Evolutionary conservation across 208 protist genomes (phyloP).

Genomic region (Trypanosoma melophagium): DNA sequence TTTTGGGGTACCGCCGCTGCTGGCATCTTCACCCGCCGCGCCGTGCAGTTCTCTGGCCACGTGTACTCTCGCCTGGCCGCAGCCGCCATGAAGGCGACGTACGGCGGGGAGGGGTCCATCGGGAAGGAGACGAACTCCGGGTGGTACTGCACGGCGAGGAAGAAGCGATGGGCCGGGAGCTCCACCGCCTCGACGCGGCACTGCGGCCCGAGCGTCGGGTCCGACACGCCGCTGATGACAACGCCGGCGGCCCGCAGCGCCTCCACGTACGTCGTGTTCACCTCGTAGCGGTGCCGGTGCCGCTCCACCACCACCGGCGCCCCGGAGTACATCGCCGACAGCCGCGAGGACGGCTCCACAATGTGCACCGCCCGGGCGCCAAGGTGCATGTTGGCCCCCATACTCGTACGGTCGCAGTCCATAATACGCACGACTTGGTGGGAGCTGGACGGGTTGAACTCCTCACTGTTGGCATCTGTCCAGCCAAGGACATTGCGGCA

Average conservation of each 20-base stretch:
- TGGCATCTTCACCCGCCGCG: constrained; percentile 39
- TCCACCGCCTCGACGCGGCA: constrained; percentile 91
- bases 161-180: constrained; percentile 80
- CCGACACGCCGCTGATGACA: constrained; percentile 87
- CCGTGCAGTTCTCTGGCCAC: constrained; percentile 52
- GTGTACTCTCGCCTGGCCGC: constrained; percentile 65
- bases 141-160: constrained; percentile 97
- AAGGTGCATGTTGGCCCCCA: constrained; percentile 99
- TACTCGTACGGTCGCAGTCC: constrained; percentile 90
- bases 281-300: constrained; percentile 98
- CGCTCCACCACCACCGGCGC: constrained; percentile 90
- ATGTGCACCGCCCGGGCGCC: constrained; percentile 91
- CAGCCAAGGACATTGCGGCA: constrained; percentile 93
- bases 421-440: constrained; percentile 98
- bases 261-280: constrained; percentile 93
- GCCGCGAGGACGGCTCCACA: constrained; percentile 56
- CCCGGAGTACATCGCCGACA: constrained; percentile 86
- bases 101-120: constrained; percentile 94
- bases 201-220: constrained; percentile 85
- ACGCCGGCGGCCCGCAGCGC: constrained; percentile 90
- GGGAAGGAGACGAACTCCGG: constrained; percentile 97
- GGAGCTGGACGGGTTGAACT: constrained; percentile 87
- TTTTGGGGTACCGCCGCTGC: too few relatives aligned
- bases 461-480: constrained; percentile 92
- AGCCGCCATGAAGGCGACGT: constrained; percentile 95